Conservation (phyloP, 2,329 filamentous ascomycete genomes). For the Trichoderma oligosporum region DNA sequence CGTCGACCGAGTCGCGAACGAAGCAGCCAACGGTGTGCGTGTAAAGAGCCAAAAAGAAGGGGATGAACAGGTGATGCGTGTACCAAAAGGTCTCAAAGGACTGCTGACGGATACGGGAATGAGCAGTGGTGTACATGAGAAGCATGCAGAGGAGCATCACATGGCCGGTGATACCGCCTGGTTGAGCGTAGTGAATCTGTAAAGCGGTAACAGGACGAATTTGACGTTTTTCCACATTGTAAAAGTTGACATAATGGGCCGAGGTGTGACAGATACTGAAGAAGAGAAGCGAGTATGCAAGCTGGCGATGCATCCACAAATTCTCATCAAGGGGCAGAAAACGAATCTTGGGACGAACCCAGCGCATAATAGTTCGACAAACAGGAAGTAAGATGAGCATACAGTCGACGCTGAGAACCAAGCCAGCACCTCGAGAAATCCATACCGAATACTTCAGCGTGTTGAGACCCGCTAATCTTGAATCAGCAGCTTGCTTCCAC, state of each 20-base stretch:
- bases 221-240: slow-evolving; percentile 84
- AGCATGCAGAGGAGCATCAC: slow-evolving; percentile 99
- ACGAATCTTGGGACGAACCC: slow-evolving; percentile 78
- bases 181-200: slow-evolving; percentile 85
- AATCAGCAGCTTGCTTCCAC: slow-evolving; percentile 71
- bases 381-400: slow-evolving; percentile 90
- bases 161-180: slow-evolving; percentile 91
- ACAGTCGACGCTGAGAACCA: slow-evolving; percentile 79
- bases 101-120: slow-evolving; percentile 90
- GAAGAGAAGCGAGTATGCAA: slow-evolving; percentile 82
- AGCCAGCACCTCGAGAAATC: slow-evolving; percentile 89
- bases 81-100: slow-evolving; percentile 99
- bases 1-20: slow-evolving; percentile 72
- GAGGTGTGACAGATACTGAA: slow-evolving; percentile 75
- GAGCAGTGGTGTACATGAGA: slow-evolving; percentile 94
- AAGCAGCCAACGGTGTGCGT: slow-evolving; percentile 96
- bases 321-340: slow-evolving; percentile 95
- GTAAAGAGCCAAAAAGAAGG: slow-evolving; percentile 89
- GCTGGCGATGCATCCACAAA: slow-evolving; percentile 92
- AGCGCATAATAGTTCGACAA: slow-evolving; percentile 84
- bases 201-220: slow-evolving; percentile 76
- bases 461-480: slow-evolving; percentile 72
- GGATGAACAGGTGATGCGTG: slow-evolving; percentile 96
- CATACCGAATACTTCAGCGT: slow-evolving; percentile 83
- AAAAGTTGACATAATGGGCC: slow-evolving; percentile 97